Conservation (phyloP, 148 eudicot genomes). For the Amaranthus cruentus region DNA sequence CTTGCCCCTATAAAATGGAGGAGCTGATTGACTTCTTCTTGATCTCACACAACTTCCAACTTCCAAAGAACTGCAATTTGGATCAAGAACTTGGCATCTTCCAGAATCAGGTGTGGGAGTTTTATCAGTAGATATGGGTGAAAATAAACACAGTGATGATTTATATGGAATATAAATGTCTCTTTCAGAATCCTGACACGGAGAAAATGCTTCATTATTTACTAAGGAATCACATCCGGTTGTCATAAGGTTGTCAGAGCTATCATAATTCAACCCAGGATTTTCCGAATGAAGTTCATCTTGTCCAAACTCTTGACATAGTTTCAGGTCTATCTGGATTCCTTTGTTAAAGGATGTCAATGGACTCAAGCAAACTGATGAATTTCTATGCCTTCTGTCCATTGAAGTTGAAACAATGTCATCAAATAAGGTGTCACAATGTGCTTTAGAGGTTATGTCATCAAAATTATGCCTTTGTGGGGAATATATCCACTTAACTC, state of each 20-base stretch:
- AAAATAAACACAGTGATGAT: slow-evolving; percentile 21
- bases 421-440: slow-evolving; percentile 19
- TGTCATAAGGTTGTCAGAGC: slow-evolving; percentile 24
- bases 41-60: slow-evolving; percentile 33
- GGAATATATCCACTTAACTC: slow-evolving; percentile 19
- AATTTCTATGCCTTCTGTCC: slow-evolving; percentile 20
- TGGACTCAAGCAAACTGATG: slow-evolving; percentile 23
- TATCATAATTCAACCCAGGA: slow-evolving; percentile 16
- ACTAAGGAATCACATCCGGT: slow-evolving; percentile 27
- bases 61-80: slow-evolving; percentile 15
- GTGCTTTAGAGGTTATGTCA: slow-evolving; percentile 25
- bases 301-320: slow-evolving; percentile 15
- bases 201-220: slow-evolving; percentile 30
- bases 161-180: slow-evolving; percentile 4
- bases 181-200: slow-evolving; percentile 24
- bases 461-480: slow-evolving; percentile 18
- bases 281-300: slow-evolving; percentile 10
- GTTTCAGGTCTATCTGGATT: slow-evolving; percentile 20
- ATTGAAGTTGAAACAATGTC: slow-evolving; percentile 29
- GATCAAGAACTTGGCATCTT: slow-evolving; percentile 20
- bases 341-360: slow-evolving; percentile 12
- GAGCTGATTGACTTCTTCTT: slow-evolving; percentile 83
- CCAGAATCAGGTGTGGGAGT: slow-evolving; percentile 17
- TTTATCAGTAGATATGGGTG: slow-evolving; percentile 15
- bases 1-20: slow-evolving; percentile 63